Conservation (phyloP, 2,329 filamentous ascomycete species). For the Nigrograna mackinnonii region DNA sequence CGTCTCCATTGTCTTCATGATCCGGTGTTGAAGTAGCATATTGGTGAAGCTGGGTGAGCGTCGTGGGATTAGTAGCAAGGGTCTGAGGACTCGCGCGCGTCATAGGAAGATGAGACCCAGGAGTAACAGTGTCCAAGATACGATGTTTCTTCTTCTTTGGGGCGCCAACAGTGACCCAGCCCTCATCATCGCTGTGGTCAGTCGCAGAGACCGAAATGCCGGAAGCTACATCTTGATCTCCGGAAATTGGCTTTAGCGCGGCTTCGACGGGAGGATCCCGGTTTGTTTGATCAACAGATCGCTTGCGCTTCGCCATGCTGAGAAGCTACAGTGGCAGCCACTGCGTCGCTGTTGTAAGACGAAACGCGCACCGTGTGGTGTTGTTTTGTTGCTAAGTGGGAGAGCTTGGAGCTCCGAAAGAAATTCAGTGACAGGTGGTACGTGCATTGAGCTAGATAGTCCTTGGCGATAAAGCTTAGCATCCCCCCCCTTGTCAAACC, state of each 20-base stretch:
- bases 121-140: not conserved
- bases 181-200: not conserved
- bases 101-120: not conserved
- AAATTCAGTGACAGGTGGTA: not conserved
- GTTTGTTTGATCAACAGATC: not conserved
- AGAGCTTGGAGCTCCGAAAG: not conserved
- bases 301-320: slow-evolving; percentile 1
- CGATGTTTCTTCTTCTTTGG: not conserved
- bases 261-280: not conserved
- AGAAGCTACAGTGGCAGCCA: not conserved
- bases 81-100: not conserved
- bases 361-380: not conserved
- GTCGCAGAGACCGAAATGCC: not conserved
- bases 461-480: not conserved
- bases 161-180: not conserved
- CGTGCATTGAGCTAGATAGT: not conserved
- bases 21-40: not conserved
- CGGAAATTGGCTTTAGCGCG: not conserved
- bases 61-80: not conserved
- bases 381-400: not conserved
- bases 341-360: not conserved
- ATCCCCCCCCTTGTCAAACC: no score
- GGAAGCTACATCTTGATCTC: not conserved
- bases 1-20: not conserved
- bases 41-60: not conserved